Evolutionary conservation across 306 rosid genomes (phyloP).

Genomic region (Trifolium pratense): DNA sequence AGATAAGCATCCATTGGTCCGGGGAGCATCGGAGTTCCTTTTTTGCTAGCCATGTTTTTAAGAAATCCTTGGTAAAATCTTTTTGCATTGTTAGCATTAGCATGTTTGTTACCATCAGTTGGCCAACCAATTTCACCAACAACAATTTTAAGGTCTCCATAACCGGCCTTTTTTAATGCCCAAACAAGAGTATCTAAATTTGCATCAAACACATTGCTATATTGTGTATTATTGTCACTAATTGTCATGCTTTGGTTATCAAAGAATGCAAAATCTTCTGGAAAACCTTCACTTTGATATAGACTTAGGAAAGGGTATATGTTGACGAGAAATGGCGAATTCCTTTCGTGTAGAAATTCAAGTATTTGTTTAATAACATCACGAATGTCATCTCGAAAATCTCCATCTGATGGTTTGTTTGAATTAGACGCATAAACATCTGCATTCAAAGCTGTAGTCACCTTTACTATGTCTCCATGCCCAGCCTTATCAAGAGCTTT

Average conservation of each 20-base stretch:
- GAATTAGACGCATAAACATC: slow-evolving; percentile 68
- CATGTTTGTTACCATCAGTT: slow-evolving; percentile 62
- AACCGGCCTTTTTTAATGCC: slow-evolving; percentile 59
- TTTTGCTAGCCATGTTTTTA: slow-evolving; percentile 50
- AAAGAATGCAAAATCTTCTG: slow-evolving; percentile 63
- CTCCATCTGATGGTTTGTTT: slow-evolving; percentile 67
- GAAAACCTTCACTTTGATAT: slow-evolving; percentile 52
- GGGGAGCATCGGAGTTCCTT: slow-evolving; percentile 69
- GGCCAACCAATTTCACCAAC: slow-evolving; percentile 98
- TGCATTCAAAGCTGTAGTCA: slow-evolving; percentile 63
- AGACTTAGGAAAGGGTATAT: slow-evolving; percentile 88
- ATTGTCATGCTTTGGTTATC: slow-evolving; percentile 36
- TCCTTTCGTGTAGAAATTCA: slow-evolving; percentile 42
- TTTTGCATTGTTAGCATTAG: slow-evolving; percentile 45
- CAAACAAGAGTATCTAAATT: slow-evolving; percentile 67
- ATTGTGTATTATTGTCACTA: slow-evolving; percentile 49
- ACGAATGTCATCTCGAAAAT: slow-evolving; percentile 54
- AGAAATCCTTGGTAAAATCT: slow-evolving; percentile 73
- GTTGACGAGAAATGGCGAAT: slow-evolving; percentile 70
- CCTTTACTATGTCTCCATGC: slow-evolving; percentile 58
- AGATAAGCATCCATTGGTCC: slow-evolving; percentile 53
- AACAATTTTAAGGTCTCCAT: slow-evolving; percentile 43
- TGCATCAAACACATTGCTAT: slow-evolving; percentile 76
- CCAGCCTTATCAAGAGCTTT: slow-evolving; percentile 71
- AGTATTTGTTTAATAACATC: slow-evolving; percentile 48